Base-by-base conservation (phyloP, 768 basidiomycete genomes). In the Rhodotorula paludigena region DNA sequence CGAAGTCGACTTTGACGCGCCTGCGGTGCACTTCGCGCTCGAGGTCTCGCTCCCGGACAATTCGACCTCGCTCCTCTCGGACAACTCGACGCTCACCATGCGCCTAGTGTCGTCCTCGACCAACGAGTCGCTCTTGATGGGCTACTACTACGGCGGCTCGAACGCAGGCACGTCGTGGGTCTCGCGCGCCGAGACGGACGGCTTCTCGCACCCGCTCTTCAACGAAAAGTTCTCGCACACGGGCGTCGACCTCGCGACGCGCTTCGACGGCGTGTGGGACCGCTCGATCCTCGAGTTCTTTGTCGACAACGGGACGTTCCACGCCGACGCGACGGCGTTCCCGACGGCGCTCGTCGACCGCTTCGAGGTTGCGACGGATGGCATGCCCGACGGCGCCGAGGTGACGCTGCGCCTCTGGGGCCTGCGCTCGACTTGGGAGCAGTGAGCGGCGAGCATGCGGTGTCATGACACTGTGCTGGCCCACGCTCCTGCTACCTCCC, bases 281-380 rank as follows among this genome's bases (percentile, higher is more conserved):
- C 58, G 58, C 47, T 38, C 47, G 23, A 25, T 59, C 20, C 30
- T 59, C 36, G 58, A 59, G 58, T 23, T 59, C 21, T 59, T 59
- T 28, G 6, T 59, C 47, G 33, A 59, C 44, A 47, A 35, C 35
- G 58, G 58, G 25, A n/a, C 33, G 15, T 47, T 33, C 58, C 4
- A 32, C 3, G 58, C 47, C 1, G 49, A 47, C 11, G 25, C 35
- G 18, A 32, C 28, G 3, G 47, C 39, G 21, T 59, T 38, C 58
- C 36, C 58, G 58, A 35, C 18, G 15, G 23, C n/a, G 33, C 25
- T 20, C 25, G 33, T 49, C 36, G 47, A 35, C 35, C n/a, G 21
- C 18, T 12, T 59, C 32, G 32, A 32, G 42, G 47, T 59, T 28
- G 44, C 2, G 32, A 59, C 42, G 14, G n/a, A 5, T 6, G 58